Percentiles rank a stretch among this genome's conserved stretches.
These are phyloP conservation scores for Malania oleifera DNA, from an alignment of 164 flowering plant species.

Conservation along the genomic window DNA sequence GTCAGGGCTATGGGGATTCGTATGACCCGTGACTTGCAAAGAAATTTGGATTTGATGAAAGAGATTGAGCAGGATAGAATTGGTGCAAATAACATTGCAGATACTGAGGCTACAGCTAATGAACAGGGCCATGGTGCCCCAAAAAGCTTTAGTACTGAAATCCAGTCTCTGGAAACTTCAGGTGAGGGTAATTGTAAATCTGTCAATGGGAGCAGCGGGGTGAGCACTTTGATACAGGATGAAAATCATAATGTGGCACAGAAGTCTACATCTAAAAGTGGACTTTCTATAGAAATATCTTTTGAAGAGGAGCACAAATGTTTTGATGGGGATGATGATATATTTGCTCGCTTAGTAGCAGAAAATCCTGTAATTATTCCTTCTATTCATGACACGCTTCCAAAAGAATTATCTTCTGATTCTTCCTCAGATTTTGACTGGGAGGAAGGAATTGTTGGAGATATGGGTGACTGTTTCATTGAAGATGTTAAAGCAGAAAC, in stretches of 20 bases:
- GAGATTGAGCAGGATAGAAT: constrained; percentile 56
- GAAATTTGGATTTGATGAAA: constrained; percentile 86
- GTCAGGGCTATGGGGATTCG: constrained; percentile 84
- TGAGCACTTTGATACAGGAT: neutral
- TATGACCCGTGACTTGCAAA: constrained; percentile 90
- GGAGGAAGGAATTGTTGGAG: constrained; percentile 47
- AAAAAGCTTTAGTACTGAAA: constrained; percentile 14
- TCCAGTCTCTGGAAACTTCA: constrained; percentile 18
- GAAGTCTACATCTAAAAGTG: constrained; percentile 19
- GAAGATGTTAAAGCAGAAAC: constrained; percentile 15
- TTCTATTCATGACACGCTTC: constrained; percentile 22
- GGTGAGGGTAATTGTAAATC: constrained; percentile 18
- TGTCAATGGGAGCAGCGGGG: constrained; percentile 10
- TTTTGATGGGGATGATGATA: constrained; percentile 48
- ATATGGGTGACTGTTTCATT: constrained; percentile 11
- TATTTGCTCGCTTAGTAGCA: constrained; percentile 64
- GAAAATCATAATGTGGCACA: constrained; percentile 12
- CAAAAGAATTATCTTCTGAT: constrained; percentile 18
- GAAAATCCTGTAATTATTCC: constrained; percentile 33
- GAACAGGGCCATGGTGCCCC: constrained; percentile 7
- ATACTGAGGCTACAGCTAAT: constrained; percentile 14
- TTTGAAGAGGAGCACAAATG: constrained; percentile 38
- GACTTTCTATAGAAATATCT: constrained; percentile 46
- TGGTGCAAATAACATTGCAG: constrained; percentile 12
- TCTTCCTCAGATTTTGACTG: constrained; percentile 45